phyloP scores from a whole-genome alignment of 2,329 filamentous ascomycete genomes.

The Dothideomycetes sp. region DNA sequence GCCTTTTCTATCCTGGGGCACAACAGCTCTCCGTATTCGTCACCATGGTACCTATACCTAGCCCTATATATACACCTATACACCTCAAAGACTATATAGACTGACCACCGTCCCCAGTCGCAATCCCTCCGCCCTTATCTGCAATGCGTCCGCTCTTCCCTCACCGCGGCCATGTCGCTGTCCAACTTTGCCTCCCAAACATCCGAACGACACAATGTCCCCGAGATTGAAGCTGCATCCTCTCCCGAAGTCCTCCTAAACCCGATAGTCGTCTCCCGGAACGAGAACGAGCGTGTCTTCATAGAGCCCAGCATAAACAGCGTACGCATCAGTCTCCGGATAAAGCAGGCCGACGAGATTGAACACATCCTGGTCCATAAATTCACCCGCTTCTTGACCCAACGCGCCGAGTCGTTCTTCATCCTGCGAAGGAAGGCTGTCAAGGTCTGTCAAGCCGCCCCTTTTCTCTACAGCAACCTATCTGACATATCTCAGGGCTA shows the following conservation, averaged over 20 bases:
- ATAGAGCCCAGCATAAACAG: slow-evolving; percentile 97
- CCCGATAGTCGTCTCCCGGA: slow-evolving; percentile 79
- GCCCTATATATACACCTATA: no score
- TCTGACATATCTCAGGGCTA: slow-evolving; percentile 57
- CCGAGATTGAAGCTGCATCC: slow-evolving; percentile 85
- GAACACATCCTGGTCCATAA: slow-evolving; percentile 97
- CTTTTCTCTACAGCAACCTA: not conserved
- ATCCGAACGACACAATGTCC: slow-evolving; percentile 94
- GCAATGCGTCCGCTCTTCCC: slow-evolving; percentile 85
- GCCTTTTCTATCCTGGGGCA: no score
- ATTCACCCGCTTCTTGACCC: slow-evolving; percentile 92
- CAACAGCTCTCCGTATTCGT: no score
- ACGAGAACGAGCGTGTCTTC: slow-evolving; percentile 92
- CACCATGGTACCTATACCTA: no score
- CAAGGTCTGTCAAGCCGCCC: slow-evolving; percentile 55
- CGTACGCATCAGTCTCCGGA: slow-evolving; percentile 93
- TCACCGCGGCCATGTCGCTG: slow-evolving; percentile 85
- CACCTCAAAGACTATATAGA: no score
- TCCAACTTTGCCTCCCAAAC: slow-evolving; percentile 97
- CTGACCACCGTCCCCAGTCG: slow-evolving; percentile 60
- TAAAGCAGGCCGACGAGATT: slow-evolving; percentile 99
- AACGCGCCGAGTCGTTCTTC: slow-evolving; percentile 94
- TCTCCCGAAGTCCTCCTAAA: slow-evolving; percentile 92
- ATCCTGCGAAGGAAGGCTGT: slow-evolving; percentile 91
- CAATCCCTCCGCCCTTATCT: slow-evolving; percentile 96